These are phyloP conservation scores for Babesia gibsoni DNA, from an alignment of 169 alveolate species.

Conservation along the genomic window DNA sequence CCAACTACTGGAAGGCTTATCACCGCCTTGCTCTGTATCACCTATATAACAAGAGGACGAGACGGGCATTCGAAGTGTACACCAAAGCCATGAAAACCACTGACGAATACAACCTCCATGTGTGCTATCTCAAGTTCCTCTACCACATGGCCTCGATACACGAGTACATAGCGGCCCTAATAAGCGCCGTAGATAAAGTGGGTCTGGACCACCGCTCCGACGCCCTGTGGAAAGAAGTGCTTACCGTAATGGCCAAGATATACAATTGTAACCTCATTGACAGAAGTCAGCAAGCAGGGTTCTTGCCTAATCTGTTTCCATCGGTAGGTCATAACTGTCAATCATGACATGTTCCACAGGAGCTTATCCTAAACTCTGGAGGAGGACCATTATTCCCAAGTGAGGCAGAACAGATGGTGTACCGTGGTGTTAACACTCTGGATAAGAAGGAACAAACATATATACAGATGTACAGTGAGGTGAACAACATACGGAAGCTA, in stretches of 20 bases:
- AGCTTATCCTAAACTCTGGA: background rate
- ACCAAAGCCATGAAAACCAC: slow-evolving; percentile 19
- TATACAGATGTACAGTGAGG: slow-evolving; percentile 44
- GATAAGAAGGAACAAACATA: slow-evolving; percentile 43
- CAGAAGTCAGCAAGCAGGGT: slow-evolving; percentile 54
- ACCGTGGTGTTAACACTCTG: slow-evolving; percentile 31
- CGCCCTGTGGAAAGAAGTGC: slow-evolving; percentile 69
- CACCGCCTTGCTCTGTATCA: slow-evolving; percentile 59
- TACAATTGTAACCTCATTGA: slow-evolving; percentile 66
- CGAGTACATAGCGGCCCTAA: slow-evolving; percentile 69
- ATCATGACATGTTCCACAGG: background rate
- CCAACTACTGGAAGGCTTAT: slow-evolving; percentile 58
- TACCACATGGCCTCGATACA: slow-evolving; percentile 76
- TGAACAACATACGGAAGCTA: slow-evolving; percentile 45
- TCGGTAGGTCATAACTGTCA: background rate
- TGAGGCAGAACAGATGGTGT: slow-evolving; percentile 68
- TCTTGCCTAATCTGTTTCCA: slow-evolving; percentile 69
- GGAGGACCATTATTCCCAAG: slow-evolving; percentile 58
- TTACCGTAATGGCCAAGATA: slow-evolving; percentile 66
- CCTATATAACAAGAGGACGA: slow-evolving; percentile 18
- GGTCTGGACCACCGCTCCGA: slow-evolving; percentile 74
- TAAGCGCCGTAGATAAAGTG: slow-evolving; percentile 62
- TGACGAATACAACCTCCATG: slow-evolving; percentile 39
- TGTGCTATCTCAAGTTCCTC: slow-evolving; percentile 62
- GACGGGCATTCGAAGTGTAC: slow-evolving; percentile 43